Evolutionary conservation across 2,329 filamentous ascomycete species (phyloP).

Genomic region (Fusarium stilboides): DNA sequence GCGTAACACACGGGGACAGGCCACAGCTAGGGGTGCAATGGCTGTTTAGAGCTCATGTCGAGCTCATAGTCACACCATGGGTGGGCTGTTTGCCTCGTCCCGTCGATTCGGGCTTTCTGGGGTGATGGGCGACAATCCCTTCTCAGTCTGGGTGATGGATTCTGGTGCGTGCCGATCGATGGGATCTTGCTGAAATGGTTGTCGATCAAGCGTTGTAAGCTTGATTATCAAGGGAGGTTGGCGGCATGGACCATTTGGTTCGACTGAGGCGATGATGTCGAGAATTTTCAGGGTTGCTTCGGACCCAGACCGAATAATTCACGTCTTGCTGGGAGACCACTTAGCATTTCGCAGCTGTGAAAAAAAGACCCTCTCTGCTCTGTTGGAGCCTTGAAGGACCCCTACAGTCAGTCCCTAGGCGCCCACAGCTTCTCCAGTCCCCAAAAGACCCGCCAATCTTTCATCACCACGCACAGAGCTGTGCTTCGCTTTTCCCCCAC

Average conservation of each 20-base stretch:
- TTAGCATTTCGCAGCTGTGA: not conserved
- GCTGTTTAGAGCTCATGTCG: slow-evolving; percentile 45
- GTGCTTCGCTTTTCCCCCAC: slow-evolving; percentile 34
- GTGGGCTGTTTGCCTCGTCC: slow-evolving; percentile 50
- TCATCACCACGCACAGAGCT: slow-evolving; percentile 29
- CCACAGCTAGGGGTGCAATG: slow-evolving; percentile 42
- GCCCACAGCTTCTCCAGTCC: slow-evolving; percentile 10
- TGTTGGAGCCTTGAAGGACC: slow-evolving; percentile 17
- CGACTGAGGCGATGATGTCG: slow-evolving; percentile 36
- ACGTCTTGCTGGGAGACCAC: slow-evolving; percentile 11
- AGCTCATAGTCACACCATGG: slow-evolving; percentile 50
- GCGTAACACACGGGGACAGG: slow-evolving; percentile 43
- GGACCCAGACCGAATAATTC: slow-evolving; percentile 23
- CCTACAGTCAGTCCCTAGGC: slow-evolving; percentile 6
- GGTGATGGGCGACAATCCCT: slow-evolving; percentile 42
- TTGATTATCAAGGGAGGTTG: slow-evolving; percentile 29
- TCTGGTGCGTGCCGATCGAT: slow-evolving; percentile 45
- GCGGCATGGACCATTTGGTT: slow-evolving; percentile 22
- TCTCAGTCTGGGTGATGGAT: slow-evolving; percentile 42
- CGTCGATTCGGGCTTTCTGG: slow-evolving; percentile 46
- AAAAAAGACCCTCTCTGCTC: slow-evolving; percentile 16
- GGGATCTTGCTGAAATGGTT: slow-evolving; percentile 45
- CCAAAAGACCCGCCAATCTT: slow-evolving; percentile 36
- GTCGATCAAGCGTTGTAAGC: slow-evolving; percentile 42
- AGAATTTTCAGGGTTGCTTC: slow-evolving; percentile 29